Evolutionary conservation across 805 yeast genomes (phyloP).

Genomic region (Kockiozyma suomiensis): DNA sequence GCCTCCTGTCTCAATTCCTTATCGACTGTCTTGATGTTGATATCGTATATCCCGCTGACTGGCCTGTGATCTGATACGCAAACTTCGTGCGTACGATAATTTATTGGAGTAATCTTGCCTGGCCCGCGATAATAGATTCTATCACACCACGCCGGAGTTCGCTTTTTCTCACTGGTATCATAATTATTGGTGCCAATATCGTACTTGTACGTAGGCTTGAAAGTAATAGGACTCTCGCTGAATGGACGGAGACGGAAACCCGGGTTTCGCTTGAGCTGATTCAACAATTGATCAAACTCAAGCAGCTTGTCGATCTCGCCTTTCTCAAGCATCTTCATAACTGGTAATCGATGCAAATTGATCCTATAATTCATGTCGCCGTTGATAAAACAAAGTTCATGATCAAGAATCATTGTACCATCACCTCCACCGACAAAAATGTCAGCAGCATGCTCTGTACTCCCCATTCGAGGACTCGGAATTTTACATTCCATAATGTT

Average conservation of each 20-base stretch:
- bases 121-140: slow-evolving; percentile 67
- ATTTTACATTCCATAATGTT: slow-evolving; percentile 56
- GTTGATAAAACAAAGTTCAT: slow-evolving; percentile 82
- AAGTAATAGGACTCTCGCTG: slow-evolving; percentile 75
- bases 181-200: slow-evolving; percentile 81
- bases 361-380: slow-evolving; percentile 94
- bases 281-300: slow-evolving; percentile 74
- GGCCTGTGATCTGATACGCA: slow-evolving; percentile 89
- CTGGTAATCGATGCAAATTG: slow-evolving; percentile 68
- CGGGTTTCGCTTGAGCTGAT: slow-evolving; percentile 77
- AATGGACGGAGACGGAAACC: slow-evolving; percentile 65
- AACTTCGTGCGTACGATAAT: slow-evolving; percentile 62
- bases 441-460: slow-evolving; percentile 14
- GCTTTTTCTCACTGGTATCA: slow-evolving; percentile 87
- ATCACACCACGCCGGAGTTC: slow-evolving; percentile 99
- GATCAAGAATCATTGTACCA: slow-evolving; percentile 63
- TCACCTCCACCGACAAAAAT: slow-evolving; percentile 46
- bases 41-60: slow-evolving; percentile 70
- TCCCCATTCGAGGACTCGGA: slow-evolving; percentile 44
- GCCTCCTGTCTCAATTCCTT: slow-evolving; percentile 42
- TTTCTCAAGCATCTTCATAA: slow-evolving; percentile 55
- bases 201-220: slow-evolving; percentile 92
- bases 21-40: slow-evolving; percentile 66
- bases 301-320: slow-evolving; percentile 57
- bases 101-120: slow-evolving; percentile 54